These are phyloP conservation scores for Blastobotrys persicus DNA, from an alignment of 1,139 yeast species.

Conservation along the genomic window DNA sequence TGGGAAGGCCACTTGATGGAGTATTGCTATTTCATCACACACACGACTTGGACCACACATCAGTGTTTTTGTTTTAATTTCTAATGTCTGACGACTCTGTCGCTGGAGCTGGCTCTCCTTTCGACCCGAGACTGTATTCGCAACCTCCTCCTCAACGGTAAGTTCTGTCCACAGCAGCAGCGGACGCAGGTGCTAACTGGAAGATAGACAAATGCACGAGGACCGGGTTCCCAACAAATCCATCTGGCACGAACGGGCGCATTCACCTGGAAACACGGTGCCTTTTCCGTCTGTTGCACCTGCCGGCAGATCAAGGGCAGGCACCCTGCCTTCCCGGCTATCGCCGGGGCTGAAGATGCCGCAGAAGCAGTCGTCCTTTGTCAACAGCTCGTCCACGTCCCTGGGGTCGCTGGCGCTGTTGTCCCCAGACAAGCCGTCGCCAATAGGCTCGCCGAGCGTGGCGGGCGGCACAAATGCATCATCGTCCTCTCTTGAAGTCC, in stretches of 20 bases:
- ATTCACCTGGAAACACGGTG: slow-evolving; percentile 1
- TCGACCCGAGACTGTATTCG: slow-evolving; percentile 24
- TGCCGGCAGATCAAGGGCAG: slow-evolving; percentile 42
- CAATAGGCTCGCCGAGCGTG: slow-evolving; percentile 22
- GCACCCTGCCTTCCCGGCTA: slow-evolving; percentile 44
- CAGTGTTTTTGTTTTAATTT: not conserved
- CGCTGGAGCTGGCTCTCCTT: slow-evolving; percentile 31
- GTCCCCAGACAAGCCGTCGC: slow-evolving; percentile 31
- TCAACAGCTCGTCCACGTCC: slow-evolving; percentile 20
- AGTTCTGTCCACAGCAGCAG: not conserved
- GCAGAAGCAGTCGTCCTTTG: slow-evolving; percentile 3
- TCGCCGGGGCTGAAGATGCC: slow-evolving; percentile 31
- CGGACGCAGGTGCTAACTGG: slow-evolving; percentile 4
- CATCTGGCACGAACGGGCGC: slow-evolving; percentile 20
- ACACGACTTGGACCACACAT: not conserved
- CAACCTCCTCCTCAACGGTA: slow-evolving; percentile 19
- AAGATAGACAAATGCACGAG: slow-evolving; percentile 12
- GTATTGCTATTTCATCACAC: not conserved
- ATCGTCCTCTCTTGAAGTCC: not conserved
- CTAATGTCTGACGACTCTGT: slow-evolving; percentile 23
- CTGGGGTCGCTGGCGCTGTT: slow-evolving; percentile 36
- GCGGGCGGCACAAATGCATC: not conserved
- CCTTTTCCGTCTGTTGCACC: slow-evolving; percentile 13
- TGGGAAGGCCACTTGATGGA: not conserved
- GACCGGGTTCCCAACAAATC: slow-evolving; percentile 9